These are phyloP conservation scores for Prunus yedoensis DNA, from an alignment of 331 rosid genomes.

Conservation along the genomic window DNA sequence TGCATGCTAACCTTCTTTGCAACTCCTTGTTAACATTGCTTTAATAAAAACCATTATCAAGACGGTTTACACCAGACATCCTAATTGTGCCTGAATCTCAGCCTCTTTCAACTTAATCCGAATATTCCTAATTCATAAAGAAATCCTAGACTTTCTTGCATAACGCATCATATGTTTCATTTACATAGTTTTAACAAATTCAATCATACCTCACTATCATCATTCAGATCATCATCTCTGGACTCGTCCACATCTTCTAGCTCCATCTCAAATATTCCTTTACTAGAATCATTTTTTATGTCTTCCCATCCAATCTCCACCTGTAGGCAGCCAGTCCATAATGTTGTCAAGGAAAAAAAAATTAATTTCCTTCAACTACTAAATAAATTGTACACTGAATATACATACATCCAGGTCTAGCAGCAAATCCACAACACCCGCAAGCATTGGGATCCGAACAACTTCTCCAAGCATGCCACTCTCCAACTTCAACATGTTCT, in stretches of 20 bases:
- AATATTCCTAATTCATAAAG: not conserved
- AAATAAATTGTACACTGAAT: constrained; percentile 11
- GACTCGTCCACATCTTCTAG: constrained; percentile 66
- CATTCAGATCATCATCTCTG: constrained; percentile 43
- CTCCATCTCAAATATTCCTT: no score
- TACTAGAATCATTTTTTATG: no score
- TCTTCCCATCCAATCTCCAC: constrained; percentile 78
- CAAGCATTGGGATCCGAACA: constrained; percentile 63
- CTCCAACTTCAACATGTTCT: constrained; percentile 82
- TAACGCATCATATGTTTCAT: not conserved
- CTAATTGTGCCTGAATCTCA: no score
- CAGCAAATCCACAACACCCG: constrained; percentile 71
- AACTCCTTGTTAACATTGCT: no score
- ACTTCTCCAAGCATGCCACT: constrained; percentile 66
- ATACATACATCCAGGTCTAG: constrained; percentile 81
- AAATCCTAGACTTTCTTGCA: not conserved
- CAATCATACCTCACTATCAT: constrained; percentile 49
- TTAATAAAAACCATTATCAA: no score
- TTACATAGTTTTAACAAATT: not conserved
- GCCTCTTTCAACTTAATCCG: no score
- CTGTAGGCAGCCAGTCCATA: constrained; percentile 35
- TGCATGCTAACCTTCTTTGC: no score
- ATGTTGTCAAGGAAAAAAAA: not conserved
- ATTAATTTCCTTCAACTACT: not conserved
- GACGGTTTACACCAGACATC: no score